Base-by-base conservation (phyloP, 495 filamentous ascomycete species). In the Ascodesmis nigricans region DNA sequence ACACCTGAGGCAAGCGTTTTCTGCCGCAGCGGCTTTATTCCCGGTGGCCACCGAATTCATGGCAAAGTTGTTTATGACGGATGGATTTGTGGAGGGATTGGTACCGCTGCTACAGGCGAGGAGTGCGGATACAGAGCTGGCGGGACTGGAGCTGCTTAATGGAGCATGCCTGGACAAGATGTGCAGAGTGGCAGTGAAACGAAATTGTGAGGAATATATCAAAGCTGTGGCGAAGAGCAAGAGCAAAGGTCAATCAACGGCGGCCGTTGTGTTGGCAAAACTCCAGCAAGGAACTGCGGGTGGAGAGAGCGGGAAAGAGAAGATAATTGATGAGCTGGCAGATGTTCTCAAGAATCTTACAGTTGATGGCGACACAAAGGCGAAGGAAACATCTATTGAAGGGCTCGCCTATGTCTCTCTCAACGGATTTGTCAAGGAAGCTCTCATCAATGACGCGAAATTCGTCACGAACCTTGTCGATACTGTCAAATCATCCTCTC, bases 331-430 rank as follows among this genome's bases (percentile, higher is more conserved):
- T 36, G 75, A 82, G 25, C 61, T 93, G 25, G 72, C 83, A 21
- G 58, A 65, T 38, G 69, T 72, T 53, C 84, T 97, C 49, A 80
- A 71, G 50, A 62, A 62, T 40, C 68, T 84, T 60, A 69, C 92
- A 40, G 51, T 75, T 23, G 66, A 63, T 22, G 61, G 67, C 36
- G 58, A 64, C 34, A 59, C 59, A 26, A 57, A 60, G 6, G 49
- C 44, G 7, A 55, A 56, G 27, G 60, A 76, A 28, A 65, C 70
- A 45, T 73, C 80, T 3, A 67, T 97, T 20, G 87, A 97, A 52
- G 90, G 83, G n/a, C 59, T 97, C 36, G 87, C 84, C 15, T 93
- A 84, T 52, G 69, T 78, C 3, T 87, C 82, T 3, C 61, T 92
- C 13, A 75, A 78, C 45, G 69, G 83, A 5, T 67, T 62, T 24